Percentiles rank a stretch among this genome's conserved stretches.
These are phyloP conservation scores for Fomitopsis pinicola DNA, from an alignment of 1,284 basidiomycete genomes.

Conservation along the genomic window DNA sequence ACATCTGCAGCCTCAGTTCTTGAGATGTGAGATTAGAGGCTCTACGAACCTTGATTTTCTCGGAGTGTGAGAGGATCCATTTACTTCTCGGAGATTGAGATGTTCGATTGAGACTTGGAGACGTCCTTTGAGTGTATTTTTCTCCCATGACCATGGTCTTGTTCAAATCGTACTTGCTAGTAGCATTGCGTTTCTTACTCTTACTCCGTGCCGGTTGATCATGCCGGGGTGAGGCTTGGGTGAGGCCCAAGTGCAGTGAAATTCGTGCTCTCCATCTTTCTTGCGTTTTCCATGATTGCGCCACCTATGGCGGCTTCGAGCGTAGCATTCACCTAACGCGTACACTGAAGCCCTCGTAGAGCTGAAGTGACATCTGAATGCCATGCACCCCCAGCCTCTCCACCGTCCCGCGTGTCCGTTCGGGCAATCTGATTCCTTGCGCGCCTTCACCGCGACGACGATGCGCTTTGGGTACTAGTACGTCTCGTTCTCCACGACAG, in stretches of 20 bases:
- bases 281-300: slow-evolving; percentile 23
- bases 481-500: slow-evolving; percentile 22
- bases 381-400: slow-evolving; percentile 20
- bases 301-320: slow-evolving; percentile 21
- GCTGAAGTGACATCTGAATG: slow-evolving; percentile 15
- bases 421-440: slow-evolving; percentile 22
- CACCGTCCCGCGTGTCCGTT: slow-evolving; percentile 23
- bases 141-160: too few relatives aligned
- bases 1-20: too few relatives aligned
- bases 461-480: slow-evolving; percentile 22
- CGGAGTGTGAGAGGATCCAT: too few relatives aligned
- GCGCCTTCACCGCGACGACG: slow-evolving; percentile 20
- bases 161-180: too few relatives aligned
- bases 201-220: slow-evolving; percentile 14
- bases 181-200: too few relatives aligned
- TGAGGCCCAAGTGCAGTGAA: slow-evolving; percentile 21
- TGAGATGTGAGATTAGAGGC: too few relatives aligned
- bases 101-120: too few relatives aligned
- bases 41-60: too few relatives aligned
- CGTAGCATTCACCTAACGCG: slow-evolving; percentile 18
- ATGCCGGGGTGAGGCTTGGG: slow-evolving; percentile 12
- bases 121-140: too few relatives aligned
- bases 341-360: background rate
- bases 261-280: slow-evolving; percentile 17
- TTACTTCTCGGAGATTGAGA: too few relatives aligned